A percentile compares a stretch with the other conserved stretches of the same genome.
phyloP scores from a whole-genome alignment of 2,329 filamentous ascomycete genomes.

The Didymellaceae sp. region DNA sequence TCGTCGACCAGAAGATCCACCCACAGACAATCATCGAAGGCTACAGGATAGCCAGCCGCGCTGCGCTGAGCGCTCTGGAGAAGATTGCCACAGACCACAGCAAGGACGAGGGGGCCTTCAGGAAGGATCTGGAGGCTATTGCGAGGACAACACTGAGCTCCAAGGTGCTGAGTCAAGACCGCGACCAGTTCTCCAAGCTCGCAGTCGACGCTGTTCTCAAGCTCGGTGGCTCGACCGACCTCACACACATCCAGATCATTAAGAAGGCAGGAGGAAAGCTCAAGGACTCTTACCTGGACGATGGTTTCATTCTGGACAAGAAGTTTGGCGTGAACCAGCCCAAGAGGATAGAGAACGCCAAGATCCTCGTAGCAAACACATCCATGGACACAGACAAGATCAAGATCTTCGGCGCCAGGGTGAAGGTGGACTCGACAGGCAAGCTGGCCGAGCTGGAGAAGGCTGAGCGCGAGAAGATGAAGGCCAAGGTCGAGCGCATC shows the following conservation, averaged over 20 bases:
- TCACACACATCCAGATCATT: constrained; percentile 98
- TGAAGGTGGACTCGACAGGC: constrained; percentile 95
- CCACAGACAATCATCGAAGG: constrained; percentile 99
- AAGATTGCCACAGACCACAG: constrained; percentile 89
- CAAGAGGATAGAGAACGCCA: constrained; percentile 95
- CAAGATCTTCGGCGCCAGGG: constrained; percentile 97
- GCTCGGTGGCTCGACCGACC: constrained; percentile 86
- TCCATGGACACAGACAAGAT: constrained; percentile 99
- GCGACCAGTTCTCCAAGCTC: constrained; percentile 86
- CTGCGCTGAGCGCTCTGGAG: constrained; percentile 83
- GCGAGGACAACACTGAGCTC: constrained; percentile 95
- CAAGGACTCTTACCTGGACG: constrained; percentile 95
- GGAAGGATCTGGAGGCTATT: constrained; percentile 87
- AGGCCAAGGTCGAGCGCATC: constrained; percentile 97
- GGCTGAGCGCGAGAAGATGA: constrained; percentile 99
- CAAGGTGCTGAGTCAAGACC: constrained; percentile 93
- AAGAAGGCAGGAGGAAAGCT: constrained; percentile 99
- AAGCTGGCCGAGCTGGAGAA: constrained; percentile 98
- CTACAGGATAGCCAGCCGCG: constrained; percentile 93
- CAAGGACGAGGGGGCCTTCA: constrained; percentile 81
- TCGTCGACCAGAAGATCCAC: constrained; percentile 98
- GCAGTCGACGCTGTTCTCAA: constrained; percentile 91
- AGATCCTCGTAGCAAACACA: constrained; percentile 97
- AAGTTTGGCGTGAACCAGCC: constrained; percentile 99
- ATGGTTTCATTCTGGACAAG: constrained; percentile 98